phyloP scores from a whole-genome alignment of 1,284 basidiomycete genomes.

The Ganoderma boninense region DNA sequence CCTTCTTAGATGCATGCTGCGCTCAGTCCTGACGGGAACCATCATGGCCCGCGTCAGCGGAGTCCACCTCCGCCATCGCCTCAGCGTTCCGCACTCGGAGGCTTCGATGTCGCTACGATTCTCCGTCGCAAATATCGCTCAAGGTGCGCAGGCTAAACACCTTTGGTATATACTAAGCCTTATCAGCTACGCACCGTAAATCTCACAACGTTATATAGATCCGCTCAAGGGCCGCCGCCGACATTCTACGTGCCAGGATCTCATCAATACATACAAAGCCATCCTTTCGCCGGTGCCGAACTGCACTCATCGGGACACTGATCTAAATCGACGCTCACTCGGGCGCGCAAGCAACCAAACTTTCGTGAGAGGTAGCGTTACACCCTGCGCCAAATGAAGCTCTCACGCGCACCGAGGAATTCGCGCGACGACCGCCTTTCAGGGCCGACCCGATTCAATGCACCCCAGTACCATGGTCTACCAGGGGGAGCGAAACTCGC shows the following conservation, averaged over 20 bases:
- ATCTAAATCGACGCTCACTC: conserved; percentile 14
- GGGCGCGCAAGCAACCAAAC: conserved; percentile 17
- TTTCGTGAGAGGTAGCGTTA: conserved; percentile 17
- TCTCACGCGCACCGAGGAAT: conserved; percentile 23
- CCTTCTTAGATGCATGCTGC: not conserved
- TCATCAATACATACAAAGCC: conserved; percentile 11
- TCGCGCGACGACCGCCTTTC: conserved; percentile 31
- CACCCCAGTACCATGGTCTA: conserved; percentile 12
- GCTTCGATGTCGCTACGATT: not conserved
- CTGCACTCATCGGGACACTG: conserved; percentile 14
- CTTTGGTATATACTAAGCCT: not conserved
- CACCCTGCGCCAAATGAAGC: conserved; percentile 3
- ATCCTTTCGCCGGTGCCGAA: conserved; percentile 24
- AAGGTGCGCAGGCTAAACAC: not conserved
- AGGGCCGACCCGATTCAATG: conserved; percentile 25
- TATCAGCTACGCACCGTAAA: not conserved
- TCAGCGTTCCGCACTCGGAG: not conserved
- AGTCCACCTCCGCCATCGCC: not conserved
- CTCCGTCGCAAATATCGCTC: conserved; percentile 10
- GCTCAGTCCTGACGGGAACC: not conserved
- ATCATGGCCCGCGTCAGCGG: not conserved
- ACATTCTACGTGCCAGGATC: conserved; percentile 9
- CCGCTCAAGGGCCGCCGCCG: conserved; percentile 20
- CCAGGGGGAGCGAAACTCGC: conserved; percentile 9
- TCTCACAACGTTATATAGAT: conserved; percentile 9